Percentiles rank a stretch among this genome's conserved stretches.
These are phyloP conservation scores for Colletotrichum cereale DNA, from an alignment of 2,329 filamentous ascomycete genomes.

Conservation along the genomic window DNA sequence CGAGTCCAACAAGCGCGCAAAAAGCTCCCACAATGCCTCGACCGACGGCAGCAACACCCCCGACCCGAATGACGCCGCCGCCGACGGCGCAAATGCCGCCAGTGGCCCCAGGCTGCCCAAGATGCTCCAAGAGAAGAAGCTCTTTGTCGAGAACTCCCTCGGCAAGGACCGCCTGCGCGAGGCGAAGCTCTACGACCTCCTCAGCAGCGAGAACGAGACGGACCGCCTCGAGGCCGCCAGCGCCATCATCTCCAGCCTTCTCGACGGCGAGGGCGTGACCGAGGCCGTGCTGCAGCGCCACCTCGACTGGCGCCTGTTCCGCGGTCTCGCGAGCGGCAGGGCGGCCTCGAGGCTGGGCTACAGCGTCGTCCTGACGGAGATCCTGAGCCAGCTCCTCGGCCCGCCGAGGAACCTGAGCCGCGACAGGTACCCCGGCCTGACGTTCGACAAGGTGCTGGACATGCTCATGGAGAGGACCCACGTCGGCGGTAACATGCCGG, in stretches of 20 bases:
- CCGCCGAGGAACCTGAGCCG: slow-evolving; percentile 54
- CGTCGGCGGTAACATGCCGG: slow-evolving; percentile 64
- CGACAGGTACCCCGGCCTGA: slow-evolving; percentile 64
- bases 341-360: slow-evolving; percentile 92
- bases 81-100: slow-evolving; percentile 4
- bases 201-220: slow-evolving; percentile 69
- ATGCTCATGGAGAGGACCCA: slow-evolving; percentile 69
- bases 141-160: slow-evolving; percentile 65
- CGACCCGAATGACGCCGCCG: slow-evolving; percentile 6
- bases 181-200: slow-evolving; percentile 69
- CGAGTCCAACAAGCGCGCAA: slow-evolving; percentile 43
- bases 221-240: slow-evolving; percentile 71
- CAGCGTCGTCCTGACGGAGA: slow-evolving; percentile 87
- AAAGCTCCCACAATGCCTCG: slow-evolving; percentile 46
- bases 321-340: slow-evolving; percentile 88
- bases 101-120: slow-evolving; percentile 43
- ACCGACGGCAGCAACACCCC: slow-evolving; percentile 39
- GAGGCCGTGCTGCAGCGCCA: slow-evolving; percentile 69
- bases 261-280: slow-evolving; percentile 61
- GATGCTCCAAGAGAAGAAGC: slow-evolving; percentile 50
- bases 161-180: slow-evolving; percentile 69
- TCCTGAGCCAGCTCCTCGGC: slow-evolving; percentile 78
- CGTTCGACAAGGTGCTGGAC: slow-evolving; percentile 67
- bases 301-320: slow-evolving; percentile 78
- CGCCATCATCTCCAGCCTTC: slow-evolving; percentile 67